Conservation (phyloP, 2,329 filamentous ascomycete species). For the Ceratocystis papillata region DNA sequence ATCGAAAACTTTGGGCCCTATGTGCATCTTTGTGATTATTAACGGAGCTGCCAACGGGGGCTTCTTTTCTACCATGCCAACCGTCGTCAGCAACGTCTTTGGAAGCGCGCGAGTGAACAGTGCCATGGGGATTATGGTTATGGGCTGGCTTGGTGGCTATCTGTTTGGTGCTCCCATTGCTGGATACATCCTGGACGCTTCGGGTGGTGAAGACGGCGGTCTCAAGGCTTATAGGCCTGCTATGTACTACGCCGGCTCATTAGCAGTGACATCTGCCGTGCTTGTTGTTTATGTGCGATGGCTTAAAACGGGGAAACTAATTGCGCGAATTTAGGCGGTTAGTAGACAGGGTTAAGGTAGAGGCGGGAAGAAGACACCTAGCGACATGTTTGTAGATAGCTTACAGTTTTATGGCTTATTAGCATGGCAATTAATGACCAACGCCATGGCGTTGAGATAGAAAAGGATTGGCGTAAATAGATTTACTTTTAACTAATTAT, state of each 20-base stretch:
- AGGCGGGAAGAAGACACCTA: not conserved
- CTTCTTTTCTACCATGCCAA: conserved; percentile 55
- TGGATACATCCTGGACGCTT: conserved; percentile 46
- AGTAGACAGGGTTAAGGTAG: not conserved
- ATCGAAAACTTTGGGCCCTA: conserved; percentile 42
- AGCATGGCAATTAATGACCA: not conserved
- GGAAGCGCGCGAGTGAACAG: conserved; percentile 44
- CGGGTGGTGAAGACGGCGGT: conserved; percentile 40
- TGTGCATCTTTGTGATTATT: conserved; percentile 47
- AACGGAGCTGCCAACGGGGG: conserved; percentile 52
- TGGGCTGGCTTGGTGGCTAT: conserved; percentile 51
- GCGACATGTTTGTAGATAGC: not conserved
- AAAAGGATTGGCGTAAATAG: not conserved
- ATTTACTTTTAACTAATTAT: too few species aligned
- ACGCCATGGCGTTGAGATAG: not conserved
- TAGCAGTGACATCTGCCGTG: conserved; percentile 38
- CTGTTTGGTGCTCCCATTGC: conserved; percentile 51
- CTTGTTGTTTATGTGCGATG: conserved; percentile 37
- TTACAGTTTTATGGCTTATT: not conserved
- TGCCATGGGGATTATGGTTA: conserved; percentile 52
- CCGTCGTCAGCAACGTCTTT: conserved; percentile 50
- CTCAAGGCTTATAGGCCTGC: conserved; percentile 47
- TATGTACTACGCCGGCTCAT: conserved; percentile 50
- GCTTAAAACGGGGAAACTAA: conserved; percentile 33
- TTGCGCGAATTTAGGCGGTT: conserved; percentile 31